Base-by-base conservation (phyloP, 2,329 filamentous ascomycete species). In the Mariannaea sp. region DNA sequence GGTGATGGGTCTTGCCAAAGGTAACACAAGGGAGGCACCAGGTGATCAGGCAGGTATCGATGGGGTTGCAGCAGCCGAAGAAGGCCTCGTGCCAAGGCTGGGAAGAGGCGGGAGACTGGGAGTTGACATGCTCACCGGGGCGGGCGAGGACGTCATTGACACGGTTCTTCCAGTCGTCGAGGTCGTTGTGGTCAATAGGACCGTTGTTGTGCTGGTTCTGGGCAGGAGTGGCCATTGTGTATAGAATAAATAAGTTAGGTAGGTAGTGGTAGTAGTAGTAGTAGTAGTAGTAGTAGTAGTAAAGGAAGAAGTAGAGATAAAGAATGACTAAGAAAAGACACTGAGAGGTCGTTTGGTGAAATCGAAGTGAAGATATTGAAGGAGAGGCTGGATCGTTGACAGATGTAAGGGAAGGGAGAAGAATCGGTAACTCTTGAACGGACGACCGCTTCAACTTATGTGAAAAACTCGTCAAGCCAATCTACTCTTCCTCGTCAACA, bases 1-100 rank as follows among this genome's bases (percentile, higher is more conserved):
- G 73, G 57, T 80, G 77, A 49, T 78, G 66, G 3, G 75, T 78
- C 72, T 76, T 77, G 65, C 76, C 76, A 42, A 78, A 80, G 27
- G 75, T 77, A 26, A 79, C 68, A 56, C 77, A 80, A 2, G 77
- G 77, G 20, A 77, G 56, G 56, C 72, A 79, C 58, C 70, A 80
- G 13, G 73, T 72, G 46, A 78, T 67, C n/a, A 77, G 57, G 63
- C 77, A 79, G 1, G 71, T 70, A 45, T 74, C 71, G 46, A 78
- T 68, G 19, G 77, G 77, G 54, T 57, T 70, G 66, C 73, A 75
- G 71, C 76, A 80, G 52, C 70, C 71, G 39, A 77, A 79, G 63
- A 79, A 73, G 45, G 68, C 58, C 38, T 66, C 65, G 55, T 60
- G 60, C 76, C 76, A 80, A 8, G 72, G 51, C 60, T 72, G 67